Base-by-base conservation (phyloP, 257 asterid species). In the Lycium ferocissimum region DNA sequence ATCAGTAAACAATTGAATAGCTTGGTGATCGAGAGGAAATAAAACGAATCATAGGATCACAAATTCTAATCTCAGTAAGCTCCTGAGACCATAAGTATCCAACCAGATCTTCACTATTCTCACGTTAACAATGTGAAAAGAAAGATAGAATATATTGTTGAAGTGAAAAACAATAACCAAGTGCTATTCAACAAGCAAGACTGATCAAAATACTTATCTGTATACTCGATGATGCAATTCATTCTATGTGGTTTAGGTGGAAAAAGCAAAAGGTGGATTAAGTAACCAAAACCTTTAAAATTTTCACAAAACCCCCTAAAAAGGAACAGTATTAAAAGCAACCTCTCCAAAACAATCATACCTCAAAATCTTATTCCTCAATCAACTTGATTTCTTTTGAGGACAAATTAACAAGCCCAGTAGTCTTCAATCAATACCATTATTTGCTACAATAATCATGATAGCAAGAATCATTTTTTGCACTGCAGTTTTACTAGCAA, bases 401-500 rank as follows among this genome's bases (percentile, higher is more conserved):
- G 22, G 17, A 22, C 43, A 6, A 58, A 18, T 20, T 26, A 26
- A 26, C 33, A 26, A 26, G 33, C 33, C 33, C 33, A 26, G 33
- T 26, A 26, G 33, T 26, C 33, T 26, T 26, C 38, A 61, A 61
- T 13, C 40, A 12, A 67, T 26, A 58, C 35, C n/a, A 80, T 45
- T 37, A 20, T 20, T 9, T 38, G 33, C 1, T 26, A 26, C 1
- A 26, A 56, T 18, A 86, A 89, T 78, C 84, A 94, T 94, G 97
- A 82, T 89, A 59, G 87, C 89, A 70, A 91, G 87, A 85, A 90
- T 95, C 88, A 88, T 95, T n/a, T 94, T 91, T 76, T 91, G 91
- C 89, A 75, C 84, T 79, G 94, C 97, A 71, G 94, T 95, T 86
- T 82, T 90, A 83, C 80, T 94, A 86, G 98, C 99, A 81, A 89